Base-by-base conservation (phyloP, 179 eudicot genomes). In the Gypsophila paniculata region DNA sequence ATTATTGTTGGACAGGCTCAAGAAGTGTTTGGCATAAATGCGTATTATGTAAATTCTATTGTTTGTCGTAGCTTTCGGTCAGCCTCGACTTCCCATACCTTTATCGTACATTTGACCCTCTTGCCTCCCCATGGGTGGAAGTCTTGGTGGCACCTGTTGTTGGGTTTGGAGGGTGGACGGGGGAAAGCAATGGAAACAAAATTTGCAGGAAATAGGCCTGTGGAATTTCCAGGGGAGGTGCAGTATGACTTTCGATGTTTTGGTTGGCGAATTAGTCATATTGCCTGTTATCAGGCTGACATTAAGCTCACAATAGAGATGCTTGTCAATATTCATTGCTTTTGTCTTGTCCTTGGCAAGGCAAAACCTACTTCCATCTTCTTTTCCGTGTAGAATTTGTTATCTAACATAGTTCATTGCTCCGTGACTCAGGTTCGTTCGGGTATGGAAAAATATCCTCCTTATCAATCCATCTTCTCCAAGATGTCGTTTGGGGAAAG, bases 361-460 rank as follows among this genome's bases (percentile, higher is more conserved):
- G 29, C 29, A 26, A 60, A 25, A 12, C 18, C 6, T 13, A 9
- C 64, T 13, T 0, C 64, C 12, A 12, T 26, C 42, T 13, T 2
- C 14, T 26, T 62, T 36, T 42, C n/a, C 23, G 25, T 61, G 3
- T 15, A n/a, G 15, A 48, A 19, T 19, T 51, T 23, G 57, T 49
- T 46, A 15, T 15, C 39, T 73, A 22, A 42, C 49, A n/a, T 25
- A 49, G 60, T 46, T 34, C 39, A 2, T 66, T 62, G 22, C n/a
- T 65, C 42, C 8, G 42, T 67, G 44, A 9, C 19, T 44, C 69
- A 94, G 98, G 99, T 94, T 60, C 99, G 97, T 73, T 89, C 83
- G 73, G 91, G 80, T 49, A 94, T 93, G 96, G 98, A 93, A 79
- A 93, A 91, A 64, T 93, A 91, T 66, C 97, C 97, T 62, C 97